Evolutionary conservation across 768 basidiomycete species (phyloP), one percentile per base, ranked within the genome.

Genomic region (Cystofilobasidium bisporidii): DNA sequence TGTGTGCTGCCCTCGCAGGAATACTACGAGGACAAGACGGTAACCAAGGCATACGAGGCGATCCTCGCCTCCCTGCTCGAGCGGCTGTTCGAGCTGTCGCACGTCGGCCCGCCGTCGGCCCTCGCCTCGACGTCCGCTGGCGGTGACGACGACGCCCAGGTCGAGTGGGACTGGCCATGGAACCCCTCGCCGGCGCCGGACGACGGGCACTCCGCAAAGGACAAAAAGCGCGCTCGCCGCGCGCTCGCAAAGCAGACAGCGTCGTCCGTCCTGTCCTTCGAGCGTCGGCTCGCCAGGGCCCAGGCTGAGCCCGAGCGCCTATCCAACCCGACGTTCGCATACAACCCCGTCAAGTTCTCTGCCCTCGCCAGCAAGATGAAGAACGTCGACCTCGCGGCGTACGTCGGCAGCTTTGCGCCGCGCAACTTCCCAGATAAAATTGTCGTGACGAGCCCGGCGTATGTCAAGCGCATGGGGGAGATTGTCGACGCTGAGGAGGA

Each of bases 341-440:
- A 99, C 77, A 98, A 98, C 75, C 91, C 91, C 9, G 81, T 83
- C 48, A 79, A 83, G 2, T 79, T 91, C 64, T 80, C 82, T 20
- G 86, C 87, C 45, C 82, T 98, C 66, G 85, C 85, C 33, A 79
- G 81, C 22, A 78, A 83, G 1, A 78, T 97, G 6, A 83, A 87
- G 75, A n/a, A n/a, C n/a, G 83, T 99, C 71, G 81, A 88, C 71
- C 90, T 94, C 76, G 80, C 83, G 0, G 81, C 84, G n/a, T 99
- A 96, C 77, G 86, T 97, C 67, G 83, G 94, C 0, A 80, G 88
- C 0, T 93, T 90, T 75, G 83, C 87, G 0, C 86, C 90, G 26
- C 84, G 90, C 38, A 79, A 80, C 48, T 90, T 84, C 79, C 79
- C 79, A 0, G 79, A 81, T 26, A 82, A 83, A 50, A 84, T 94